phyloP scores from a whole-genome alignment of 257 asterid species.

The Anisodus tanguticus region DNA sequence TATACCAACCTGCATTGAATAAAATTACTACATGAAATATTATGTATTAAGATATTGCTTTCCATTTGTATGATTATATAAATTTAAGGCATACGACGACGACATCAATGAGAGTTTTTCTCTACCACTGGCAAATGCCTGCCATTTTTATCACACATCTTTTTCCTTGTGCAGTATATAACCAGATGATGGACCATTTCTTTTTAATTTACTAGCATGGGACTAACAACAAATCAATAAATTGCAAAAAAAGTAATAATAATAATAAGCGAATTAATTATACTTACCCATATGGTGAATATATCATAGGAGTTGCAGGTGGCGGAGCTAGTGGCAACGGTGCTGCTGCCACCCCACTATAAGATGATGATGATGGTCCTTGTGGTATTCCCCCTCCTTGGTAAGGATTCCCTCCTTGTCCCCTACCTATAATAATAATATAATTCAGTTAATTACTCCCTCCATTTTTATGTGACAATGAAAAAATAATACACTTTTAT shows the following conservation, averaged over 20 bases:
- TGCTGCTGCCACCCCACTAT: slow-evolving; percentile 52
- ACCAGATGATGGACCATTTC: slow-evolving; percentile 54
- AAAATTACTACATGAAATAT: neutral
- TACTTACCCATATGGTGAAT: slow-evolving; percentile 93
- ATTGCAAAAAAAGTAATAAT: neutral
- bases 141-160: slow-evolving; percentile 46
- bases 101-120: slow-evolving; percentile 39
- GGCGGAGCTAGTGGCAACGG: slow-evolving; percentile 57
- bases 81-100: slow-evolving; percentile 33
- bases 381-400: slow-evolving; percentile 63
- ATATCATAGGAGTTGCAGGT: slow-evolving; percentile 62
- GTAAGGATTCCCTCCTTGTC: slow-evolving; percentile 60
- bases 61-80: slow-evolving; percentile 24
- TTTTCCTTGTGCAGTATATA: slow-evolving; percentile 48
- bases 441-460: slow-evolving; percentile 2
- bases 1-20: slow-evolving; percentile 62
- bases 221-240: slow-evolving; percentile 37
- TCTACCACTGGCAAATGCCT: slow-evolving; percentile 52
- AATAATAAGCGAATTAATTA: neutral
- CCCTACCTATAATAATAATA: slow-evolving; percentile 51
- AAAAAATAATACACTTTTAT: too few species aligned
- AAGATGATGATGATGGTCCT: slow-evolving; percentile 57
- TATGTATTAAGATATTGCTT: neutral
- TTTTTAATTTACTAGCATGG: slow-evolving; percentile 38
- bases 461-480: neutral